These are phyloP conservation scores for Leccinum obscurum DNA, from an alignment of 768 basidiomycete species.

Conservation along the genomic window DNA sequence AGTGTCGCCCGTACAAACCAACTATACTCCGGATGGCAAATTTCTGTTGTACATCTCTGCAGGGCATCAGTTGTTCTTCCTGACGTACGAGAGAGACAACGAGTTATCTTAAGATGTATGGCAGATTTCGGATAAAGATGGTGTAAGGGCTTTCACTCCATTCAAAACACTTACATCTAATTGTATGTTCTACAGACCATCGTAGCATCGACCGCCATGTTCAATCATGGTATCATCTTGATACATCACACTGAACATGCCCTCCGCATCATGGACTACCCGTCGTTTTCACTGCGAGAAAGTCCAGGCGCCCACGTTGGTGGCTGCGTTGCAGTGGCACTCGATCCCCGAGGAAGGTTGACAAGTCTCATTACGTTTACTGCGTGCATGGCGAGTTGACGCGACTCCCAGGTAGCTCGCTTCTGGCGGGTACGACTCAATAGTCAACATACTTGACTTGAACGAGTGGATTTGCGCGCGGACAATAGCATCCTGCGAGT, in stretches of 20 bases:
- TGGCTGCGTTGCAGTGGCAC: constrained; percentile 72
- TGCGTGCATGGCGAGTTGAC: not conserved
- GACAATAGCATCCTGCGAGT: constrained; percentile 83
- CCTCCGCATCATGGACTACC: constrained; percentile 70
- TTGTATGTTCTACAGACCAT: constrained; percentile 37
- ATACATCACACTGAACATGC: constrained; percentile 64
- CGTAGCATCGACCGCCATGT: constrained; percentile 64
- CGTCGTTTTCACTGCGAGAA: constrained; percentile 57
- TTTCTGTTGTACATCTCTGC: constrained; percentile 63
- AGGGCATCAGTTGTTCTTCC: constrained; percentile 58
- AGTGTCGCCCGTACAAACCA: constrained; percentile 61
- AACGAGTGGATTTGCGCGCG: constrained; percentile 79
- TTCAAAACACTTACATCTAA: not conserved
- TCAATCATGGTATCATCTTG: constrained; percentile 70
- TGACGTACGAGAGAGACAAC: constrained; percentile 56
- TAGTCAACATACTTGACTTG: constrained; percentile 78
- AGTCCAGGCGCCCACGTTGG: constrained; percentile 75
- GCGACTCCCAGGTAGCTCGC: constrained; percentile 59
- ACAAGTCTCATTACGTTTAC: constrained; percentile 4
- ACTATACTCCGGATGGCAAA: constrained; percentile 72
- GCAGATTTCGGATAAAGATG: constrained; percentile 37
- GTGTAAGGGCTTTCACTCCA: constrained; percentile 6
- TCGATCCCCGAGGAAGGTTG: constrained; percentile 78
- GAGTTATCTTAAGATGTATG: constrained; percentile 55
- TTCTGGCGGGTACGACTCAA: constrained; percentile 79